These are phyloP conservation scores for Kodamaea sagamina DNA, from an alignment of 805 yeast genomes.

Conservation along the genomic window DNA sequence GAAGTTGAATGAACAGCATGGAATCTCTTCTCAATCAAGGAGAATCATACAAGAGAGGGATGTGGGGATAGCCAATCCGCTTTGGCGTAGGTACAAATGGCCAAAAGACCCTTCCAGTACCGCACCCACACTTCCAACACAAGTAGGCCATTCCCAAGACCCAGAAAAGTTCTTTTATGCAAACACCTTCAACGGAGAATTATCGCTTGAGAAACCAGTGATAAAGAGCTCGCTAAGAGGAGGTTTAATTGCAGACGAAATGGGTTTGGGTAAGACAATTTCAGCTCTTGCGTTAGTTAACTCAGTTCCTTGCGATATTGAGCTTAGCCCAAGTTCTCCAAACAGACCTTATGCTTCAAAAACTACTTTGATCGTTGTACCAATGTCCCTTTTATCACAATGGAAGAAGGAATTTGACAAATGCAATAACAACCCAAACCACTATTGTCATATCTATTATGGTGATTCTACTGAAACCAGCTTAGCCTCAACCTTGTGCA, in stretches of 20 bases:
- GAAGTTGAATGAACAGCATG: constrained; percentile 19
- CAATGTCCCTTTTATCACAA: constrained; percentile 88
- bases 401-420: constrained; percentile 82
- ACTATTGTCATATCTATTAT: constrained; percentile 65
- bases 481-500: constrained; percentile 47
- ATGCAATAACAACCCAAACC: constrained; percentile 48
- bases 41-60: constrained; percentile 30
- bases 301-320: constrained; percentile 57
- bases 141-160: background rate
- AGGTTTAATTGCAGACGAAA: constrained; percentile 92
- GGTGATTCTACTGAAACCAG: constrained; percentile 62
- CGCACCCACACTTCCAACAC: background rate
- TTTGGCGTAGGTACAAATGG: constrained; percentile 82
- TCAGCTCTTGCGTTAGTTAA: constrained; percentile 75
- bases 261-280: constrained; percentile 95
- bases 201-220: constrained; percentile 67
- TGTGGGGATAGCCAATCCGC: constrained; percentile 69
- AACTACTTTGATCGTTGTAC: constrained; percentile 80
- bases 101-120: constrained; percentile 48
- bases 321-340: constrained; percentile 12
- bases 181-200: constrained; percentile 77
- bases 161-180: constrained; percentile 57
- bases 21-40: constrained; percentile 30
- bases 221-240: constrained; percentile 65
- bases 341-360: constrained; percentile 56